These are phyloP conservation scores for Phytophthora agathidicida DNA, from an alignment of 352 stramenopile genomes.

Conservation along the genomic window DNA sequence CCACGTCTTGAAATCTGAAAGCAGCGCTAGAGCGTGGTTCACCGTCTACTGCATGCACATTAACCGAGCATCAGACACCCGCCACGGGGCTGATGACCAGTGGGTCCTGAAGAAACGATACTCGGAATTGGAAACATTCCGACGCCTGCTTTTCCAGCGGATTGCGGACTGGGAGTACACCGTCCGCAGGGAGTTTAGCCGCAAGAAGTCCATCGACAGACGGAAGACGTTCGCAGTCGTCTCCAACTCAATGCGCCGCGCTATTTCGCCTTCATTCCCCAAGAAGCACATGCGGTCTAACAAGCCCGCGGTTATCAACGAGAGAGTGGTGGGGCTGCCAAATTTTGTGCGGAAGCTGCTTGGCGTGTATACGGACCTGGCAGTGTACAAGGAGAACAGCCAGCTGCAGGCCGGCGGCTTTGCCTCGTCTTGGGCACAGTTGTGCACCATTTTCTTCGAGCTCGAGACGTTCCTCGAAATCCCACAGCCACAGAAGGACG, in stretches of 20 bases:
- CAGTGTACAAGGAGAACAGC: slow-evolving; percentile 47
- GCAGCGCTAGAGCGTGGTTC: slow-evolving; percentile 28
- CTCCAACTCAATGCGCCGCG: slow-evolving; percentile 52
- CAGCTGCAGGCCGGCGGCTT: slow-evolving; percentile 28
- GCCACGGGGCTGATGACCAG: slow-evolving; percentile 7
- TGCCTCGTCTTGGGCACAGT: slow-evolving; percentile 16
- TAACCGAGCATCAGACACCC: slow-evolving; percentile 17
- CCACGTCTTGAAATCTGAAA: slow-evolving; percentile 23
- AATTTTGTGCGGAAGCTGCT: slow-evolving; percentile 57
- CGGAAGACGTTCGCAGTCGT: slow-evolving; percentile 44
- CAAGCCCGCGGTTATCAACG: slow-evolving; percentile 42
- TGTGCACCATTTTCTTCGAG: slow-evolving; percentile 40
- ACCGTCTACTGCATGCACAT: slow-evolving; percentile 69
- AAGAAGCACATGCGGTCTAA: slow-evolving; percentile 55
- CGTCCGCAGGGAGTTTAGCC: slow-evolving; percentile 32
- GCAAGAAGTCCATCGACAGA: slow-evolving; percentile 24
- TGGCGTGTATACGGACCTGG: slow-evolving; percentile 54
- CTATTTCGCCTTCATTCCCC: slow-evolving; percentile 51
- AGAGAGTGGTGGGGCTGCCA: slow-evolving; percentile 43
- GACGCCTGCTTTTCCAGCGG: slow-evolving; percentile 38
- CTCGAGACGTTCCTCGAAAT: slow-evolving; percentile 58
- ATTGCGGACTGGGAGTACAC: slow-evolving; percentile 51
- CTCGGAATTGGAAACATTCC: slow-evolving; percentile 59
- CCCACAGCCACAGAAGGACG: slow-evolving; percentile 49
- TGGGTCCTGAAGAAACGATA: slow-evolving; percentile 69